A percentile compares a stretch with the other conserved stretches of the same genome.
Conservation (phyloP, 1,139 yeast species). For the Debaryomycetaceae sp. region DNA sequence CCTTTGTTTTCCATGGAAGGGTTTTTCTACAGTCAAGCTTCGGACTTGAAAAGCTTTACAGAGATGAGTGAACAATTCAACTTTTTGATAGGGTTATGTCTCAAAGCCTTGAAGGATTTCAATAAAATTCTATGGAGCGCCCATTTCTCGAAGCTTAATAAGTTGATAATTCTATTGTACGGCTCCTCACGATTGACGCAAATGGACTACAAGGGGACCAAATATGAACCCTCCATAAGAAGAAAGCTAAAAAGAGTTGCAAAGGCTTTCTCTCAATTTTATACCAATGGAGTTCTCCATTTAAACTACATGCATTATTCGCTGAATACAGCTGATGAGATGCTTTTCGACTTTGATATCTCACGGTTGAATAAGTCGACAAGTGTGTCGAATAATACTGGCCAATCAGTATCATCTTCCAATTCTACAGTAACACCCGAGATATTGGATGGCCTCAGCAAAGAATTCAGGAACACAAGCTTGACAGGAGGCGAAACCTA, state of each 20-base stretch:
- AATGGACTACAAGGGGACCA: constrained; percentile 44
- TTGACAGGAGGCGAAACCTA: constrained; percentile 13
- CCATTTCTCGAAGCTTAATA: constrained; percentile 50
- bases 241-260: constrained; percentile 50
- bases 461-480: not conserved
- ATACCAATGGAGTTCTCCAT: constrained; percentile 55
- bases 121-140: constrained; percentile 50
- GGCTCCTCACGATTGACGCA: constrained; percentile 51
- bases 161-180: constrained; percentile 45
- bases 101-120: constrained; percentile 46
- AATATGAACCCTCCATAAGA: constrained; percentile 44
- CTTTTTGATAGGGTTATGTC: constrained; percentile 42
- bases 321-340: constrained; percentile 20
- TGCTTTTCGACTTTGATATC: constrained; percentile 32
- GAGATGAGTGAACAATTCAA: constrained; percentile 45
- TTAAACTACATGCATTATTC: constrained; percentile 40
- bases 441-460: constrained; percentile 1
- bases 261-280: constrained; percentile 53
- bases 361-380: constrained; percentile 2
- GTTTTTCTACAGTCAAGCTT: constrained; percentile 53
- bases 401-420: constrained; percentile 1
- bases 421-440: constrained; percentile 1
- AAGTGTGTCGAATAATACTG: not conserved
- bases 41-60: constrained; percentile 60
- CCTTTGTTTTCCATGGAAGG: constrained; percentile 40